Conservation (phyloP, 176 grass and related monocot genomes). For the Areca catechu region DNA sequence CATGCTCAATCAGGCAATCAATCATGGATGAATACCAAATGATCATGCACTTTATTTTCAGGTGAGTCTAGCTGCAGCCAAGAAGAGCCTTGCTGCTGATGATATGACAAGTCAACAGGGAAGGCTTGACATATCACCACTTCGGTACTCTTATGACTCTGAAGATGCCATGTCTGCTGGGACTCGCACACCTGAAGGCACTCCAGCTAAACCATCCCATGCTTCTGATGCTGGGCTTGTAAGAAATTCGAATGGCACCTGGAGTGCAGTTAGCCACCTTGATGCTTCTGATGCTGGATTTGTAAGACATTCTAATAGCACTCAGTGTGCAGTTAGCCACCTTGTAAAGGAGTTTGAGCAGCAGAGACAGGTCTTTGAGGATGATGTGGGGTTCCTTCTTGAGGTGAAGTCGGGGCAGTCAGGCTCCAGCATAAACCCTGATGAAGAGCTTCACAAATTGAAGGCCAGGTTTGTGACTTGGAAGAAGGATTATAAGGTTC, state of each 20-base stretch:
- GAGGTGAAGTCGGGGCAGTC: slow-evolving; percentile 32
- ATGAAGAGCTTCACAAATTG: slow-evolving; percentile 66
- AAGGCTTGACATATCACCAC: slow-evolving; percentile 27
- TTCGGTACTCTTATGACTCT: slow-evolving; percentile 43
- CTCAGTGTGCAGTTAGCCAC: slow-evolving; percentile 29
- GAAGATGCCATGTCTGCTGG: slow-evolving; percentile 58
- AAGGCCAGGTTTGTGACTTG: slow-evolving; percentile 70
- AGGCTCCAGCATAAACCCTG: slow-evolving; percentile 42
- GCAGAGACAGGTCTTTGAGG: slow-evolving; percentile 49
- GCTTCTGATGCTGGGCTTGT: slow-evolving; percentile 25
- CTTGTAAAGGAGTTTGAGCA: slow-evolving; percentile 74
- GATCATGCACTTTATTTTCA: slow-evolving; percentile 19
- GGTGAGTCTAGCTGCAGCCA: slow-evolving; percentile 67
- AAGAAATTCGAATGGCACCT: slow-evolving; percentile 30
- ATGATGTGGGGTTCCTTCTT: slow-evolving; percentile 48
- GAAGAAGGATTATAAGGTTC: slow-evolving; percentile 87
- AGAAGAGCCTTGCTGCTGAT: slow-evolving; percentile 59
- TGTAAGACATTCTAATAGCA: slow-evolving; percentile 16
- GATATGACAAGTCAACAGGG: slow-evolving; percentile 15
- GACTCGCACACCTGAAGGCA: slow-evolving; percentile 41
- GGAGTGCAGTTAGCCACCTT: slow-evolving; percentile 34
- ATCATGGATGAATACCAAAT: too few relatives aligned
- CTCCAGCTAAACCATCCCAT: slow-evolving; percentile 26
- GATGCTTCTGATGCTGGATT: slow-evolving; percentile 27
- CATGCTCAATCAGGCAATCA: too few relatives aligned